Conservation (phyloP, 495 filamentous ascomycete species). For the Xylaria curta region DNA sequence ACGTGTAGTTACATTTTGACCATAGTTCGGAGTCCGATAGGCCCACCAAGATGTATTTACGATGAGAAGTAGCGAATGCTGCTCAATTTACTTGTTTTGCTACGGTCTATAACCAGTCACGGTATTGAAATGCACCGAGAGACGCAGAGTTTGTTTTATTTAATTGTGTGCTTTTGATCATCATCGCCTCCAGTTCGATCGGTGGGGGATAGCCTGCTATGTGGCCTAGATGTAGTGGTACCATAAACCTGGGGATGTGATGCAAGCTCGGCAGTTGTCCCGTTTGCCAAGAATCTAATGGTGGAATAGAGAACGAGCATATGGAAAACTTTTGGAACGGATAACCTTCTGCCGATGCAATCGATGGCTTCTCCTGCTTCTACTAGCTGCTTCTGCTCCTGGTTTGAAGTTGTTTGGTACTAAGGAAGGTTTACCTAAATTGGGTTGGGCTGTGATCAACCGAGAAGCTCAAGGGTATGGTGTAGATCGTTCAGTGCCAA, state of each 20-base stretch:
- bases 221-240: not conserved
- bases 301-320: not conserved
- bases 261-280: not conserved
- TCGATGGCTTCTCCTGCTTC: conserved; percentile 3
- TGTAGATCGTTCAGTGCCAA: conserved; percentile 4
- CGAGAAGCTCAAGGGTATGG: not conserved
- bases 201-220: not conserved
- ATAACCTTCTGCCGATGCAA: conserved; percentile 2
- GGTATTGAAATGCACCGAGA: not conserved
- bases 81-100: not conserved
- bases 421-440: conserved; percentile 12
- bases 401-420: conserved; percentile 1
- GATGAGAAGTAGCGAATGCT: not conserved
- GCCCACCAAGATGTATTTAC: not conserved
- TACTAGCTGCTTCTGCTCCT: not conserved
- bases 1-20: not conserved
- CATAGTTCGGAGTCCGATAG: not conserved
- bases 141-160: not conserved
- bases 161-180: not conserved
- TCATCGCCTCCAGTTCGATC: not conserved
- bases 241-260: not conserved
- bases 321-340: not conserved
- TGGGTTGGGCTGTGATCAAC: not conserved
- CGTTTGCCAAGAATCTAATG: conserved; percentile 8
- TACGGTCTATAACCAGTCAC: not conserved